Evolutionary conservation across 2,329 filamentous ascomycete species (phyloP), one percentile per base, ranked within the genome.

Genomic region (Epichloe sp.): DNA sequence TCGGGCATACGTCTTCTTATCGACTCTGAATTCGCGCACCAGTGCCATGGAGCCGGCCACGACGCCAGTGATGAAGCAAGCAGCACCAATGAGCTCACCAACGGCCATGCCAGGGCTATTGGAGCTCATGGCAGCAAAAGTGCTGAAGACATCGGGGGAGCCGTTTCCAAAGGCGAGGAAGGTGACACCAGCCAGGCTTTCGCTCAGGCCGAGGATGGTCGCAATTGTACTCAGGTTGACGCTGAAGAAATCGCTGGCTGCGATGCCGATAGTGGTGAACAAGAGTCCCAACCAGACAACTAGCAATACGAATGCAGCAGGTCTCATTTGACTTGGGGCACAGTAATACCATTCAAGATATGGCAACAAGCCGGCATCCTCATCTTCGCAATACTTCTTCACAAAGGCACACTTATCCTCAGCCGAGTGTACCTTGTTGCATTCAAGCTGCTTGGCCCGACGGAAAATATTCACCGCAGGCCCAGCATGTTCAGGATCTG

Each of bases 171-270:
- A 94, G 8, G 93, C 93, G 49, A 98, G 72, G 61, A 98, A 95
- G 0, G 93, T 98, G 31, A 98, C 94, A 37, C 93, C 93, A 0
- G 93, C 89, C 68, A 98, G 77, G 65, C 88, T 97, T 71, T 98
- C 90, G 66, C 90, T 96, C 73, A 98, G 84, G 19, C 91, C 90
- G 31, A 97, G 75, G 49, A 96, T 81, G 52, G 78, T 84, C 21
- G 93, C 84, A 59, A 98, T 93, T 12, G 93, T 97, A 67, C 87
- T 93, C 36, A 98, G 77, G 63, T 98, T 95, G 70, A 97, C 82
- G 69, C 90, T 97, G 70, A 98, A 93, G 73, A 98, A 98, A 70
- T 98, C 93, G 68, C 89, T 96, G 21, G 93, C 93, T 14, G 93
- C 93, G 56, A 98, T 96, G 53, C 93, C 93, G 57, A 98, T 96